Evolutionary conservation across 169 alveolate genomes (phyloP).

Genomic region (Besnoitia besnoiti): DNA sequence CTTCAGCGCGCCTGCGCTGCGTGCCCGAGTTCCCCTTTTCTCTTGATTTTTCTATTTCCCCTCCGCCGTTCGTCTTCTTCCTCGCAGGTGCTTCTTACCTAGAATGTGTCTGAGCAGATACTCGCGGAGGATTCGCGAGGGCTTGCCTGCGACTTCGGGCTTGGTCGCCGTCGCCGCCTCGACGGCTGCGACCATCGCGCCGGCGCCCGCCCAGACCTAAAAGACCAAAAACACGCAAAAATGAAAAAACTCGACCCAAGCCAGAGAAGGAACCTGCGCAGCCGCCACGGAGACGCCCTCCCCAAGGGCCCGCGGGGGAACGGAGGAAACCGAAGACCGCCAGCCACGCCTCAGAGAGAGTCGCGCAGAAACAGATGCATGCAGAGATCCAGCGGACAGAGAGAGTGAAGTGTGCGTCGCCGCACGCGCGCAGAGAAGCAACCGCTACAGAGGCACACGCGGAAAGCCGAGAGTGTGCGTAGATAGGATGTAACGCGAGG

Average conservation of each 20-base stretch:
- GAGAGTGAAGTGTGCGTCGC: no score
- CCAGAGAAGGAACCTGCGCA: neutral
- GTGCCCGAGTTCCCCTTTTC: neutral
- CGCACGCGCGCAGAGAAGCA: no score
- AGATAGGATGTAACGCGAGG: no score
- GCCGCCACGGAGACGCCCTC: no score
- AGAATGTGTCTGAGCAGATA: neutral
- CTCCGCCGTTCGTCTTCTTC: neutral
- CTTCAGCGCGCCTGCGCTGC: no score
- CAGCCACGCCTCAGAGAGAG: no score
- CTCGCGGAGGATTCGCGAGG: constrained; percentile 53
- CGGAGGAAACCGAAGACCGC: no score
- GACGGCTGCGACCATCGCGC: constrained; percentile 76
- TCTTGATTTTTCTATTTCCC: neutral
- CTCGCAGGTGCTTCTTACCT: neutral
- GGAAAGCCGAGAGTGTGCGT: no score
- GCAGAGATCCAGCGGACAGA: no score
- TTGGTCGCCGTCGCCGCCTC: constrained; percentile 69
- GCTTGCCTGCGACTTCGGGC: constrained; percentile 75
- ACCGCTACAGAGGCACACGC: no score
- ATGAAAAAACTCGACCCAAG: neutral
- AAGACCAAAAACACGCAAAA: neutral
- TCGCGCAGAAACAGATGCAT: no score
- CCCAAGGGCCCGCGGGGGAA: no score
- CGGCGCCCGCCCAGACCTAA: constrained; percentile 81